Percentiles rank a stretch among this genome's conserved stretches.
Conservation (phyloP, 345 rosid genomes). For the Corymbia maculata region DNA sequence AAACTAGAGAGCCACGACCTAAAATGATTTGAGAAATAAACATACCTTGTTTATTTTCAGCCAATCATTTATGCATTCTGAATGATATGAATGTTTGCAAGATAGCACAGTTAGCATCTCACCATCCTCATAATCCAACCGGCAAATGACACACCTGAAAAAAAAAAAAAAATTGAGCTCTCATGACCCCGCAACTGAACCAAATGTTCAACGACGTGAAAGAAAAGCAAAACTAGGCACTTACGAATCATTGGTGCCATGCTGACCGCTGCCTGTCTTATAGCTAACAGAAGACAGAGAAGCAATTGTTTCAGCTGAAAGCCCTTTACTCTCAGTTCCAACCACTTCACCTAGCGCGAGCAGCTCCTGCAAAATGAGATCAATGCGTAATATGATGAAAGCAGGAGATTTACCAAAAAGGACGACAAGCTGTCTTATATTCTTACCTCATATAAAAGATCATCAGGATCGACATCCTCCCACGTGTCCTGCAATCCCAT, state of each 20-base stretch:
- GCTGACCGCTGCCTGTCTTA: constrained; percentile 64
- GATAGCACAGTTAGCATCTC: constrained; percentile 76
- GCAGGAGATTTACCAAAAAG: neutral
- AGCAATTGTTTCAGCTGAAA: constrained; percentile 71
- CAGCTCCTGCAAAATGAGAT: constrained; percentile 51
- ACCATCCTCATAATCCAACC: constrained; percentile 78
- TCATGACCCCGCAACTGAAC: neutral
- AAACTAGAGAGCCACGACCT: neutral
- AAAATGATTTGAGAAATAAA: neutral
- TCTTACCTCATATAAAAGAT: constrained; percentile 82
- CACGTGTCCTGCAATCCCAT: constrained; percentile 55
- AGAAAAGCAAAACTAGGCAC: constrained; percentile 9
- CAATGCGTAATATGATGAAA: neutral
- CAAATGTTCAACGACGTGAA: neutral
- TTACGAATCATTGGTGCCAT: constrained; percentile 85
- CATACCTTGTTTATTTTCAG: constrained; percentile 87
- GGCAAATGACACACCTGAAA: constrained; percentile 88
- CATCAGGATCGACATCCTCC: constrained; percentile 96
- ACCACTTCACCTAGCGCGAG: constrained; percentile 85
- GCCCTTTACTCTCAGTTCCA: constrained; percentile 92
- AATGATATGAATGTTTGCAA: constrained; percentile 91
- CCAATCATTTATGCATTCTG: constrained; percentile 94
- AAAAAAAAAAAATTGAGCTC: neutral
- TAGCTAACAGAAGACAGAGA: constrained; percentile 66
- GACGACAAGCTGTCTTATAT: neutral